Conservation (phyloP, 768 basidiomycete species). For the Phylloporus scabripes region DNA sequence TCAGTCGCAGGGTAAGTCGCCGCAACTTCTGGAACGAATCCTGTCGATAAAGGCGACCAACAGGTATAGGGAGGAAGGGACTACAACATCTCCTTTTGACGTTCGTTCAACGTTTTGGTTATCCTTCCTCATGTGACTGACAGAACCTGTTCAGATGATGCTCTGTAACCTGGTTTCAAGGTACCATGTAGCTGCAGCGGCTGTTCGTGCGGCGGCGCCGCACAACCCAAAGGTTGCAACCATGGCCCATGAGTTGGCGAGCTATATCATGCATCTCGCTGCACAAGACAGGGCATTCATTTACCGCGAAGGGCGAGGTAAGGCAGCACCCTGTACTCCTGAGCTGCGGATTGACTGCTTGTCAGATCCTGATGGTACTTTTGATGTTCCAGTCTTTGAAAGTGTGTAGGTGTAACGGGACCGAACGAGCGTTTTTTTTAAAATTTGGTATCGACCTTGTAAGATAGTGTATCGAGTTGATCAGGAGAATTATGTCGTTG, state of each 20-base stretch:
- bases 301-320: constrained; percentile 52
- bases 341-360: not conserved
- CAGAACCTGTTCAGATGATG: constrained; percentile 54
- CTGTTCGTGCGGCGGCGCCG: constrained; percentile 50
- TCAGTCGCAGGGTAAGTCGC: constrained; percentile 44
- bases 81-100: constrained; percentile 80
- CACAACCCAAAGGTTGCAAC: constrained; percentile 51
- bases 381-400: constrained; percentile 42
- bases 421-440: not conserved
- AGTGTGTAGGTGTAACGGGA: not conserved
- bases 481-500: no score
- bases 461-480: not conserved
- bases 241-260: constrained; percentile 52
- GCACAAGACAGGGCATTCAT: constrained; percentile 61
- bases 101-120: constrained; percentile 32
- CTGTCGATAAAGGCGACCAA: constrained; percentile 2
- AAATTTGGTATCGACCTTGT: constrained; percentile 1
- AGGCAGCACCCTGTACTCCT: not conserved
- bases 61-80: constrained; percentile 65
- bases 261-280: constrained; percentile 53
- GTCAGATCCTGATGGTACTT: constrained; percentile 35
- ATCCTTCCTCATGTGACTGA: not conserved
- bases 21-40: not conserved
- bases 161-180: constrained; percentile 63
- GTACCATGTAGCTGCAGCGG: constrained; percentile 58